Conservation (phyloP, 2,329 filamentous ascomycete genomes). For the Colletotrichum lini region DNA sequence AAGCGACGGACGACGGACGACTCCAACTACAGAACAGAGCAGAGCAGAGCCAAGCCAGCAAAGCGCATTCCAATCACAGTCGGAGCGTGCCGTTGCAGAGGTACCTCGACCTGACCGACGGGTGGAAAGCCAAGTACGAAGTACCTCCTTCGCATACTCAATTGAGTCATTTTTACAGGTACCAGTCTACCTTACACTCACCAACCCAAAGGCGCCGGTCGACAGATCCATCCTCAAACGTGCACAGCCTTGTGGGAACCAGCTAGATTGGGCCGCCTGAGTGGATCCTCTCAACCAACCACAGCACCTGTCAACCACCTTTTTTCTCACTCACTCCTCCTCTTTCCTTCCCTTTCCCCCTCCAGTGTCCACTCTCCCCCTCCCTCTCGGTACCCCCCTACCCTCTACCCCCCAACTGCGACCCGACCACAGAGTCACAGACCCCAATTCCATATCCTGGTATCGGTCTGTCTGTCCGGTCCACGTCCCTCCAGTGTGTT, state of each 20-base stretch:
- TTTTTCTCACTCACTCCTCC: not conserved
- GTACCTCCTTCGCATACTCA: not conserved
- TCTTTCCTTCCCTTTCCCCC: constrained; percentile 1
- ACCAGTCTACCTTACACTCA: constrained; percentile 12
- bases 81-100: constrained; percentile 39
- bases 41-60: constrained; percentile 10
- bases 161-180: constrained; percentile 8
- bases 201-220: constrained; percentile 26
- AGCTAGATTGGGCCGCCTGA: constrained; percentile 29
- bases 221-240: constrained; percentile 44
- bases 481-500: constrained; percentile 18
- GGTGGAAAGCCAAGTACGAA: not conserved
- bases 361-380: not conserved
- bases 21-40: constrained; percentile 5
- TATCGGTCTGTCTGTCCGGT: constrained; percentile 23
- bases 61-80: constrained; percentile 36
- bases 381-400: not conserved
- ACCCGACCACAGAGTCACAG: constrained; percentile 20
- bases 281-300: constrained; percentile 29
- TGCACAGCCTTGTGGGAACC: constrained; percentile 45
- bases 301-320: constrained; percentile 8
- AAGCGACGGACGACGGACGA: not conserved
- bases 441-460: constrained; percentile 24
- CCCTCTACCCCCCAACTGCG: constrained; percentile 8
- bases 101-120: constrained; percentile 23